Percentiles rank a stretch among this genome's conserved stretches.
Evolutionary conservation across 139 green algal species (phyloP).

Genomic region (Axilococcus clingmanii): DNA sequence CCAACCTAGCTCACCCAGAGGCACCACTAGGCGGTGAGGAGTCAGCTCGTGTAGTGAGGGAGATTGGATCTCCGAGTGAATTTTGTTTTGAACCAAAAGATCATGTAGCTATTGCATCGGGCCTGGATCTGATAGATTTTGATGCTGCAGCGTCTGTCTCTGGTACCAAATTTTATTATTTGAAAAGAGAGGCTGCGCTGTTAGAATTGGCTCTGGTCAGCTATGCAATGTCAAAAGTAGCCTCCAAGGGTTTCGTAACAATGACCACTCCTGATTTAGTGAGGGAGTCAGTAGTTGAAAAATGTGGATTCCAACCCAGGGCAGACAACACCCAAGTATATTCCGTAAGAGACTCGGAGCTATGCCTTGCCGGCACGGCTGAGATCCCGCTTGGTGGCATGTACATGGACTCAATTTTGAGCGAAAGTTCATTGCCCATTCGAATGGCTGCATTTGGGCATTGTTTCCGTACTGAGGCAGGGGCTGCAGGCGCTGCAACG

Average conservation of each 20-base stretch:
- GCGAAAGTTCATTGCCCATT: conserved; percentile 76
- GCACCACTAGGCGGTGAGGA: conserved; percentile 79
- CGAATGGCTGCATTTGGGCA: conserved; percentile 82
- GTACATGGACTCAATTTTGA: conserved; percentile 85
- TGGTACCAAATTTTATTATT: conserved; percentile 92
- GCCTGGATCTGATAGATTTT: conserved; percentile 80
- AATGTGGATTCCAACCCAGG: conserved; percentile 96
- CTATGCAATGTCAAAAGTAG: conserved; percentile 61
- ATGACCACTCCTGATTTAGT: conserved; percentile 94
- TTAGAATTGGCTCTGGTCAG: conserved; percentile 95
- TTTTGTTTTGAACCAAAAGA: conserved; percentile 73
- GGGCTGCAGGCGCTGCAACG: conserved; percentile 64
- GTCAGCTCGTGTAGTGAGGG: conserved; percentile 30
- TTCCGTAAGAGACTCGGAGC: conserved; percentile 54
- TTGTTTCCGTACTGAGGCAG: conserved; percentile 97
- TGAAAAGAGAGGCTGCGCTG: conserved; percentile 79
- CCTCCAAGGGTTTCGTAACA: conserved; percentile 71
- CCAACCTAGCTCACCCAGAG: conserved; percentile 84
- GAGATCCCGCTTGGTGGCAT: conserved; percentile 88
- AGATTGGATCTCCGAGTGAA: conserved; percentile 33
- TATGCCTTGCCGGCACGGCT: conserved; percentile 93
- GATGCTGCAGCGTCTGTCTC: conserved; percentile 67
- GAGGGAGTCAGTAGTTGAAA: conserved; percentile 79
- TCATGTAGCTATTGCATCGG: conserved; percentile 68
- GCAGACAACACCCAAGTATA: conserved; percentile 93